Evolutionary conservation across 768 basidiomycete species (phyloP), one percentile per base, ranked within the genome.

Genomic region (Mycena vitilis): DNA sequence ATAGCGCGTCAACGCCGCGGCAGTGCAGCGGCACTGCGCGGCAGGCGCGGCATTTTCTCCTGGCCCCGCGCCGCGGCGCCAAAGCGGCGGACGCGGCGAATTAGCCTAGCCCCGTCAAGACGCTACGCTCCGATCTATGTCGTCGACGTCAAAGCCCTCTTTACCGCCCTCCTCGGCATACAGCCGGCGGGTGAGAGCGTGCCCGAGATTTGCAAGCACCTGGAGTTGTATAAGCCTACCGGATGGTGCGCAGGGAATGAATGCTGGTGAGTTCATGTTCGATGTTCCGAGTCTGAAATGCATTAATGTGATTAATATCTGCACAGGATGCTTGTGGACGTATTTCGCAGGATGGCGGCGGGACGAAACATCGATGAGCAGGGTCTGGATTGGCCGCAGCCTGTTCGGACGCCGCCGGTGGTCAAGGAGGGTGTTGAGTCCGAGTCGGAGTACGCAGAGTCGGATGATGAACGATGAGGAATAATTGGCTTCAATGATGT

Each of bases 191-290:
- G n/a, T 13, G 34, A 53, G 30, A 53, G 51, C 51, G 30, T 53
- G 16, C 51, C 51, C 9, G 15, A 15, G 10, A 53, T 53, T 16
- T 53, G 51, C 51, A 53, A 53, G 30, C 25, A 30, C 9, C 51
- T 53, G 12, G 18, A 20, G 5, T 30, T 53, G 25, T 53, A 34
- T 34, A 25, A 16, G 6, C 51, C 51, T 4, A 20, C 13, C 25
- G 51, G 51, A 7, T 53, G 51, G 51, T 53, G 51, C 23, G 51
- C 51, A 1, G 51, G 51, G 8, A 53, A 53, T 18, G 51, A 53
- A 20, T 34, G 51, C 13, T 53, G 51, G 51, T 53, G 51, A 7
- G 51, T 34, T 30, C 30, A 30, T 30, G 30, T 30, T 30, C 30
- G 30, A 30, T 30, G 30, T 30, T 45, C 30, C 30, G 30, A 18